A percentile compares a stretch with the other conserved stretches of the same genome.
Evolutionary conservation across 1,284 basidiomycete genomes (phyloP).

Genomic region (Hymenochaete sp.): DNA sequence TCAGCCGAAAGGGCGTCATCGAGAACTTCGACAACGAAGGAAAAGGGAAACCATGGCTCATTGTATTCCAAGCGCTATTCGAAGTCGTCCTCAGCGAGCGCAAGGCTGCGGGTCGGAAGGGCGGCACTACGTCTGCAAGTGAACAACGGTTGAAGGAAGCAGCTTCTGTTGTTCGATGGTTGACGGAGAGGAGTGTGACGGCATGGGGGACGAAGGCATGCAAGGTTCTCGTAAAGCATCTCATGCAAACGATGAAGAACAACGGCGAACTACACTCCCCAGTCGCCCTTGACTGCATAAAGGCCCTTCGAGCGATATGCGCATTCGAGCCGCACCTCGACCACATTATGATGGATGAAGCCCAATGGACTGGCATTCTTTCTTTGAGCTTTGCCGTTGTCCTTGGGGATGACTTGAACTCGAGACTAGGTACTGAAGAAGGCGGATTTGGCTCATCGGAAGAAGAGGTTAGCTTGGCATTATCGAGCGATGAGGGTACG

Average conservation of each 20-base stretch:
- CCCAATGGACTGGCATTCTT: conserved; percentile 61
- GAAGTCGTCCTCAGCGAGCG: conserved; percentile 57
- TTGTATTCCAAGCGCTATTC: conserved; percentile 70
- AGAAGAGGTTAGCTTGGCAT: conserved; percentile 20
- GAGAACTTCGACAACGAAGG: conserved; percentile 43
- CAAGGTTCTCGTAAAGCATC: conserved; percentile 54
- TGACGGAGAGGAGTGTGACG: conserved; percentile 51
- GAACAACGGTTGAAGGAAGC: conserved; percentile 53
- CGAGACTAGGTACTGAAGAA: conserved; percentile 33
- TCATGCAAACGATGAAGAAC: conserved; percentile 55
- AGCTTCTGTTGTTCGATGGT: conserved; percentile 59
- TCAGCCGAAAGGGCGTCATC: conserved; percentile 46
- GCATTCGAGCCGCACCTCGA: conserved; percentile 71
- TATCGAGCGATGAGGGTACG: conserved; percentile 20
- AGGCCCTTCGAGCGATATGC: conserved; percentile 61
- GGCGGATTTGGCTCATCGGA: conserved; percentile 23
- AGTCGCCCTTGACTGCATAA: conserved; percentile 74
- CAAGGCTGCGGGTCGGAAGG: conserved; percentile 42
- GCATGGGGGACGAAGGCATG: conserved; percentile 46
- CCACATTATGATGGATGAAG: conserved; percentile 44
- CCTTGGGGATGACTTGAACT: conserved; percentile 51
- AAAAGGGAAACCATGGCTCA: conserved; percentile 52
- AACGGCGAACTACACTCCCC: conserved; percentile 50
- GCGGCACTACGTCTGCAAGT: conserved; percentile 32
- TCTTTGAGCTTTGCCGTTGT: conserved; percentile 71